Conservation (phyloP, 108 stramenopile species). For the Skeletonema costatum region DNA sequence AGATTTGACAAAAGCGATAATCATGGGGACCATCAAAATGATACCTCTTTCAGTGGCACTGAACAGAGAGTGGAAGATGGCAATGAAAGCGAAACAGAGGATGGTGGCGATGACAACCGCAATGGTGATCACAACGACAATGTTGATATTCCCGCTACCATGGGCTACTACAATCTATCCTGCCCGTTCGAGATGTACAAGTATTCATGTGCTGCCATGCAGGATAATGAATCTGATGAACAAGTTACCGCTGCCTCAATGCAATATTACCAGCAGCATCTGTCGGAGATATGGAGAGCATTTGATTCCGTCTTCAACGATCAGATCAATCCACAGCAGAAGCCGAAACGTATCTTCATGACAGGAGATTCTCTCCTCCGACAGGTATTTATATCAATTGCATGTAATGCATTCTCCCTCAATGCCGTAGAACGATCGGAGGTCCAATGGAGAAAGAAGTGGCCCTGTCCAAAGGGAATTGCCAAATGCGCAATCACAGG, state of each 20-base stretch:
- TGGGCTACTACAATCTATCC: constrained; percentile 28
- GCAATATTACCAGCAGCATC: constrained; percentile 7
- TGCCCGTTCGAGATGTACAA: constrained; percentile 38
- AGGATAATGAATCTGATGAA: neutral
- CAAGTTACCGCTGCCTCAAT: constrained; percentile 8
- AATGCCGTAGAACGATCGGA: neutral
- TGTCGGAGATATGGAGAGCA: neutral
- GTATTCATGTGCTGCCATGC: constrained; percentile 20
- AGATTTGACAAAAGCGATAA: too few species aligned
- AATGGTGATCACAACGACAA: too few species aligned
- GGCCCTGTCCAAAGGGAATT: neutral
- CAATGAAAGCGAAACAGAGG: too few species aligned
- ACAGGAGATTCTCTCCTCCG: constrained; percentile 31
- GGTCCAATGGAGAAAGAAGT: constrained; percentile 14
- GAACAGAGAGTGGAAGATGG: too few species aligned
- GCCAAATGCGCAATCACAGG: neutral
- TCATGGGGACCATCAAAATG: too few species aligned
- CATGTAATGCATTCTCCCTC: constrained; percentile 26
- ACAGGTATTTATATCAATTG: constrained; percentile 27
- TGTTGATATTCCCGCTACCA: neutral
- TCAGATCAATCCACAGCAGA: neutral
- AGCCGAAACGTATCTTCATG: constrained; percentile 15
- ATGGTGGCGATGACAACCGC: too few species aligned
- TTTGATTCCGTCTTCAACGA: neutral
- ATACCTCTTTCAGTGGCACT: too few species aligned